Base-by-base conservation (phyloP, 208 protist species). In the Leishmania major region DNA sequence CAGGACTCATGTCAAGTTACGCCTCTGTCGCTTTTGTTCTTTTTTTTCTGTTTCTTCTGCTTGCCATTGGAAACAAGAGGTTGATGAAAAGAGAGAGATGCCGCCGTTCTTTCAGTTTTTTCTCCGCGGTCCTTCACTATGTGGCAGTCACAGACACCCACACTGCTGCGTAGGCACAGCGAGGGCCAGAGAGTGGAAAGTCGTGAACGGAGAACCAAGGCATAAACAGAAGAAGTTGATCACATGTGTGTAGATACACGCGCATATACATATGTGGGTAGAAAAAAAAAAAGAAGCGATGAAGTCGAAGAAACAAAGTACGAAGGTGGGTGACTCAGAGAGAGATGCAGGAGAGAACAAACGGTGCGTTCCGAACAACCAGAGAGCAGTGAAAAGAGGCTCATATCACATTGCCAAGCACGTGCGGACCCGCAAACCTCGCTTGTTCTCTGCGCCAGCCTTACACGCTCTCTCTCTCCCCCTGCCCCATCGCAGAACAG, bases 271-370 rank as follows among this genome's bases (percentile, higher is more conserved):
- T 67, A 35, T 49, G 55, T n/a, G 25, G 22, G 37, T 49, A 19
- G 13, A 55, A 64, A 49, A 80, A 35, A 53, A 53, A 37, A 62
- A 66, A 59, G 51, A 79, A 53, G 51, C 67, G 64, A 64, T 72
- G 40, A 47, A 51, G 57, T 67, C 60, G 28, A 81, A 79, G 78
- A 89, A 78, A 78, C 25, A 43, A 15, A 73, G 43, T 25, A 73
- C 45, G 28, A 43, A 22, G 10, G 8, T 73, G 69, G 3, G 37
- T 73, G 35, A 17, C 25, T 19, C 43, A 43, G 6, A 49, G 3
- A 13, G 13, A n/a, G 8, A 72, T 11, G 49, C 37, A 35, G 45
- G 25, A 17, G 43, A 73, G 19, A 72, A 35, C 13, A 70, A 45
- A 70, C 13, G 22, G 28, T 22, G 35, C 37, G 66, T 35, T 72